Percentiles rank a stretch among this genome's conserved stretches.
Evolutionary conservation across 176 grass and related monocot species (phyloP).

Genomic region (Oryza australiensis): DNA sequence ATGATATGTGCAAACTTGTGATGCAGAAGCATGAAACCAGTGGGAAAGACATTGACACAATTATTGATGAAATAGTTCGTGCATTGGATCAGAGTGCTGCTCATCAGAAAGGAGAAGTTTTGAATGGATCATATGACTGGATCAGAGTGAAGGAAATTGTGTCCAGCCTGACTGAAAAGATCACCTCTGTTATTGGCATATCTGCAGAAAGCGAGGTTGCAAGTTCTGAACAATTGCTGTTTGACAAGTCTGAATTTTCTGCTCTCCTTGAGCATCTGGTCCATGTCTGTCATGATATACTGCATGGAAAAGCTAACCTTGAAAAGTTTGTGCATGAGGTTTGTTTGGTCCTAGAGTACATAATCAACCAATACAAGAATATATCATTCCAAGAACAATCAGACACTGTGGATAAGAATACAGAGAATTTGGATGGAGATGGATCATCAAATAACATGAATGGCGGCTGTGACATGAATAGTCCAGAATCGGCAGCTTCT

Average conservation of each 20-base stretch:
- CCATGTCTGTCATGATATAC: conserved; percentile 50
- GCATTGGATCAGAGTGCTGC: conserved; percentile 31
- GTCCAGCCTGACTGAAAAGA: conserved; percentile 18
- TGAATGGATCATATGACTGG: background rate
- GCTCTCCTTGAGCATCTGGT: conserved; percentile 44
- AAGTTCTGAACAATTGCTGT: background rate
- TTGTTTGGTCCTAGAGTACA: conserved; percentile 43
- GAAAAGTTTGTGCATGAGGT: conserved; percentile 44
- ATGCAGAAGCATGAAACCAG: conserved; percentile 57
- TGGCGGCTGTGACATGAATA: background rate
- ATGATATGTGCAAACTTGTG: conserved; percentile 59
- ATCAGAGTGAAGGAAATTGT: conserved; percentile 21
- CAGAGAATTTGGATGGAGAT: conserved; percentile 31
- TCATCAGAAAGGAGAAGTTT: conserved; percentile 10
- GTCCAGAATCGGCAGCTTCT: background rate
- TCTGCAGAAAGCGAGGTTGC: conserved; percentile 20
- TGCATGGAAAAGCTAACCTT: conserved; percentile 42
- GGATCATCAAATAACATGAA: background rate
- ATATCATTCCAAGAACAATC: conserved; percentile 39
- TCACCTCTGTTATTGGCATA: conserved; percentile 2
- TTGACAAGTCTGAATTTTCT: conserved; percentile 42
- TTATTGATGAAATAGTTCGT: conserved; percentile 55
- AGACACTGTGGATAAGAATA: background rate
- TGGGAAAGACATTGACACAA: conserved; percentile 43
- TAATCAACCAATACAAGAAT: conserved; percentile 38